A percentile compares a stretch with the other conserved stretches of the same genome.
These are phyloP conservation scores for Tuber melanosporum DNA, from an alignment of 495 filamentous ascomycete species.

Conservation along the genomic window DNA sequence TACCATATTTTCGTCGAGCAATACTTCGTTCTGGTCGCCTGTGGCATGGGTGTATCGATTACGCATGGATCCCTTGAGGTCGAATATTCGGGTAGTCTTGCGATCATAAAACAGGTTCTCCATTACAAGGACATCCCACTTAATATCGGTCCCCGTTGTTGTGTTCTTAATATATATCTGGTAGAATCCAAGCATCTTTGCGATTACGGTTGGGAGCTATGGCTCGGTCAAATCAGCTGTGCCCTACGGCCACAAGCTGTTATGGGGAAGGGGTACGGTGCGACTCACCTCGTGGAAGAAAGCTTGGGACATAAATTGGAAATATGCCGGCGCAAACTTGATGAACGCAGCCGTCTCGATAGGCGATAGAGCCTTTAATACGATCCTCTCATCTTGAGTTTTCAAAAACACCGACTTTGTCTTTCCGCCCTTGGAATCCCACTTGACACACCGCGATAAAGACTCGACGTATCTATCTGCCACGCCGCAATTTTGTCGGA, in stretches of 20 bases:
- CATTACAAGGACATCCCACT: conserved; percentile 91
- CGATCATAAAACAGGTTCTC: conserved; percentile 99
- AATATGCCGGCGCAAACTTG: conserved; percentile 91
- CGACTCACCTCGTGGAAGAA: conserved; percentile 70
- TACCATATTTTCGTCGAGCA: conserved; percentile 98
- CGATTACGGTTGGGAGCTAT: conserved; percentile 81
- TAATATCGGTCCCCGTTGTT: conserved; percentile 83
- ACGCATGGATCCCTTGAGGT: conserved; percentile 96
- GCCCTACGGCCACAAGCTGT: background rate
- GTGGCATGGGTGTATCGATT: conserved; percentile 94
- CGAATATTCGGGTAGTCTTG: conserved; percentile 83
- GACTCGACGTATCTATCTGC: conserved; percentile 92
- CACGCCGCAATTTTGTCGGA: conserved; percentile 86
- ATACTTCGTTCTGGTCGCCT: conserved; percentile 89
- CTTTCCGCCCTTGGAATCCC: conserved; percentile 97
- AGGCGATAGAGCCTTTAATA: conserved; percentile 76
- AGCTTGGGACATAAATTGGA: conserved; percentile 91
- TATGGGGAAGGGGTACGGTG: background rate
- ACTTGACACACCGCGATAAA: conserved; percentile 88
- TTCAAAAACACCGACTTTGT: conserved; percentile 98
- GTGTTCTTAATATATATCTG: conserved; percentile 96
- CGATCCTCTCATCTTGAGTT: conserved; percentile 88
- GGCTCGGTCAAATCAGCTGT: background rate
- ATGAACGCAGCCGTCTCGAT: conserved; percentile 92
- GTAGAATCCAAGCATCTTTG: conserved; percentile 99